These are phyloP conservation scores for Miamiensis avidus DNA, from an alignment of 169 alveolate genomes.

Conservation along the genomic window DNA sequence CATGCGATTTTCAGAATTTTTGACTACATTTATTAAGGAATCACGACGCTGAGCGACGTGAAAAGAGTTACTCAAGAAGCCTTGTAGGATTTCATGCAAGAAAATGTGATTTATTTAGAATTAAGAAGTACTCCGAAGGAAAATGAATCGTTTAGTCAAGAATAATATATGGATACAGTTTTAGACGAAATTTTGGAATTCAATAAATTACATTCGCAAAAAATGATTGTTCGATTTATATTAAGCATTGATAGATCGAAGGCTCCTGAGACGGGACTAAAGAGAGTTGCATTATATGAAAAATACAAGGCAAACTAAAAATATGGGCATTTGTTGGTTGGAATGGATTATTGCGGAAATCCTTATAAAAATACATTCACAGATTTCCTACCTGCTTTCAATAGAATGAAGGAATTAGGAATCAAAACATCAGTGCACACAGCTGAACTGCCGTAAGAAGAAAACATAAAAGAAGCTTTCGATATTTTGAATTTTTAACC, in stretches of 20 bases:
- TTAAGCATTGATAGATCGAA: conserved; percentile 55
- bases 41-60: conserved; percentile 48
- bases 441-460: conserved; percentile 50
- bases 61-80: conserved; percentile 58
- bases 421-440: conserved; percentile 55
- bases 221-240: conserved; percentile 55
- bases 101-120: conserved; percentile 66
- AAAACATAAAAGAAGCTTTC: conserved; percentile 43
- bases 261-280: conserved; percentile 42
- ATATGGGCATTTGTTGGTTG: conserved; percentile 45
- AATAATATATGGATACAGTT: conserved; percentile 58
- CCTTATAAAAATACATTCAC: conserved; percentile 52
- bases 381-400: conserved; percentile 30
- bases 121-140: conserved; percentile 76
- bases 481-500: conserved; percentile 62
- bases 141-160: conserved; percentile 43
- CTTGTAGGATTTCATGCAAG: conserved; percentile 63
- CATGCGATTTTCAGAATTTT: conserved; percentile 64
- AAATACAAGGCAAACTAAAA: conserved; percentile 1
- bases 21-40: conserved; percentile 46
- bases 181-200: conserved; percentile 47
- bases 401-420: conserved; percentile 45
- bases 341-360: conserved; percentile 77
- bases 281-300: conserved; percentile 52
- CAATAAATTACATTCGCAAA: not conserved